phyloP scores from a whole-genome alignment of 345 rosid species.

The Murraya paniculata region DNA sequence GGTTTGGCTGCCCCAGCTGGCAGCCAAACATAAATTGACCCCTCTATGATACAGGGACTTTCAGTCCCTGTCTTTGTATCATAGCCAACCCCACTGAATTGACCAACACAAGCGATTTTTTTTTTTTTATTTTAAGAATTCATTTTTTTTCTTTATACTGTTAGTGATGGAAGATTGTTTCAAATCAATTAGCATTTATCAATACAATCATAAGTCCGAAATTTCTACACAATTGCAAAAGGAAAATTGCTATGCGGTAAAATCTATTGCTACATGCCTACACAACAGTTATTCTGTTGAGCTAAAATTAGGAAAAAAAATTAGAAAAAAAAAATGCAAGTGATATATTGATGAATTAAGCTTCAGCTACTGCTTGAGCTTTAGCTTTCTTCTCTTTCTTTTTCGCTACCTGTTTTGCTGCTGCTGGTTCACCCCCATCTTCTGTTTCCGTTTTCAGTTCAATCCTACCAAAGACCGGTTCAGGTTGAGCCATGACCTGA shows the following conservation, averaged over 20 bases:
- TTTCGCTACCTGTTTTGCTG: constrained; percentile 35
- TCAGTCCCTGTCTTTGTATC: too few species aligned
- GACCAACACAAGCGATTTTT: too few species aligned
- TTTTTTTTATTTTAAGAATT: too few species aligned
- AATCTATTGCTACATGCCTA: too few species aligned
- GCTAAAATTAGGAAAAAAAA: too few species aligned
- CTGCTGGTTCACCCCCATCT: constrained; percentile 23
- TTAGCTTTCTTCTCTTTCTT: constrained; percentile 37
- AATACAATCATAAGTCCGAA: background rate
- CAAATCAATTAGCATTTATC: background rate
- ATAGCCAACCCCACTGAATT: too few species aligned
- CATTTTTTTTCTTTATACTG: too few species aligned
- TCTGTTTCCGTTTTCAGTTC: constrained; percentile 42
- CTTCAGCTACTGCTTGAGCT: constrained; percentile 49
- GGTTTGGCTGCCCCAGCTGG: too few species aligned
- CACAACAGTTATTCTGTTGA: too few species aligned
- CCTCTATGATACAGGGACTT: too few species aligned
- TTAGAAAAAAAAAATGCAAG: background rate
- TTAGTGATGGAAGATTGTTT: background rate
- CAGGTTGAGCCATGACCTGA: constrained; percentile 81
- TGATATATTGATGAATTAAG: constrained; percentile 10
- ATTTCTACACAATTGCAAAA: background rate
- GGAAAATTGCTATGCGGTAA: too few species aligned
- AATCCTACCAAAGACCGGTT: constrained; percentile 78
- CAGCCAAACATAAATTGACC: too few species aligned